Evolutionary conservation across 2,329 filamentous ascomycete species (phyloP).

Genomic region (Ceratocystis papillata): DNA sequence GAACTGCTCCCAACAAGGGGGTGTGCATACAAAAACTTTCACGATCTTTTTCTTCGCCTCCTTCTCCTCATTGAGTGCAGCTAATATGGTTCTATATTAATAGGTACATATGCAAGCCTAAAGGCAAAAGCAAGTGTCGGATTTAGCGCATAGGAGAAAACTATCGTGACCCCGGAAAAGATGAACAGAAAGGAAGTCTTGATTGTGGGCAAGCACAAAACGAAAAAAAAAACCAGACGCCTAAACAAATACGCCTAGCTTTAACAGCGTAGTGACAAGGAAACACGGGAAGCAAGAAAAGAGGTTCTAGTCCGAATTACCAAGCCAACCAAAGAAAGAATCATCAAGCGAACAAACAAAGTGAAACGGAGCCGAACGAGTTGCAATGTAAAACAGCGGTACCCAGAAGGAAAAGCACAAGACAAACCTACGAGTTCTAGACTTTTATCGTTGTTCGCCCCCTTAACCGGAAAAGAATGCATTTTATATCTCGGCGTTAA

Average conservation of each 20-base stretch:
- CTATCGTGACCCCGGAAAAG: slow-evolving; percentile 8
- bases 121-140: background rate
- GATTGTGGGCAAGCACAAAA: background rate
- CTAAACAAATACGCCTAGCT: background rate
- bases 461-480: background rate
- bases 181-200: background rate
- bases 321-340: slow-evolving; percentile 2
- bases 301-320: background rate
- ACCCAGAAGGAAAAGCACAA: background rate
- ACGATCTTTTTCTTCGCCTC: slow-evolving; percentile 17
- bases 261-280: background rate
- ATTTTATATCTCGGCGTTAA: background rate
- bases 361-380: no score
- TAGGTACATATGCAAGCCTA: slow-evolving; percentile 4
- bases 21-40: slow-evolving; percentile 19
- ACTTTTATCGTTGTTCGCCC: background rate
- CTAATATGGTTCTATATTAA: slow-evolving; percentile 8
- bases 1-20: slow-evolving; percentile 3
- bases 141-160: background rate
- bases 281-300: background rate
- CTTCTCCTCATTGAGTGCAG: background rate
- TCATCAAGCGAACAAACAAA: background rate
- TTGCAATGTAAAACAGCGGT: background rate
- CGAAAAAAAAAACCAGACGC: background rate
- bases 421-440: background rate